A percentile compares a stretch with the other conserved stretches of the same genome.
Conservation (phyloP, 225 moss, liverwort and hornwort genomes). For the Anthoceros angustus region DNA sequence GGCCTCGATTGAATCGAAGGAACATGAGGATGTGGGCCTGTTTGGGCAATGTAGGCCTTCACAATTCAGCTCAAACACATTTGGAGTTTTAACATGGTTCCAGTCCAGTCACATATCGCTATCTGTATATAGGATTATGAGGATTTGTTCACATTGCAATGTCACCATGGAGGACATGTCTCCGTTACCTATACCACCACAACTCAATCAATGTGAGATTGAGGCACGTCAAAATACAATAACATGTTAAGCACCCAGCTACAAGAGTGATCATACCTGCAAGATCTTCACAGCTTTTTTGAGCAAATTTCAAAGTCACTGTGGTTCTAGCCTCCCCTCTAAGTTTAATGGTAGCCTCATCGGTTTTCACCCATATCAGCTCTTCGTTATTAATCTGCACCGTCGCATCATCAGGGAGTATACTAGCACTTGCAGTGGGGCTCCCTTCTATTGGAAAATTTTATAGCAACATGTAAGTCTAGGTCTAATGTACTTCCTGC, state of each 20-base stretch:
- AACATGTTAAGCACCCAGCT: not conserved
- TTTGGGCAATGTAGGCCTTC: too few relatives aligned
- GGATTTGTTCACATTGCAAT: constrained; percentile 63
- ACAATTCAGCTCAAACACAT: too few relatives aligned
- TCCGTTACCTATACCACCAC: not conserved
- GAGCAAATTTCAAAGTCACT: constrained; percentile 77
- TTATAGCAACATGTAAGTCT: too few relatives aligned
- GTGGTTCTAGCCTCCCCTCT: constrained; percentile 87
- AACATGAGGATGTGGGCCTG: too few relatives aligned
- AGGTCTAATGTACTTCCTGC: too few relatives aligned
- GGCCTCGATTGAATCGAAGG: too few relatives aligned
- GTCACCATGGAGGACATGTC: constrained; percentile 14
- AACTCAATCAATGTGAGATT: too few relatives aligned
- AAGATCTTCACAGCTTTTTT: constrained; percentile 6
- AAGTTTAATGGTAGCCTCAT: constrained; percentile 69
- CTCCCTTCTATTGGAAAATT: constrained; percentile 90
- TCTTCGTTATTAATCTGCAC: constrained; percentile 75
- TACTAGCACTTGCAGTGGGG: constrained; percentile 85
- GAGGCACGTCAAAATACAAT: too few relatives aligned
- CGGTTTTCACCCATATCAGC: constrained; percentile 76
- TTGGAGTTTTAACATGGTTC: too few relatives aligned
- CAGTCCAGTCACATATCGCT: too few relatives aligned
- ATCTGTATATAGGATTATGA: too few relatives aligned
- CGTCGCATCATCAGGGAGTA: constrained; percentile 73
- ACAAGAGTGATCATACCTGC: not conserved